A percentile compares a stretch with the other conserved stretches of the same genome.
phyloP scores from a whole-genome alignment of 2,329 filamentous ascomycete species.

The Pseudogymnoascus sp. region DNA sequence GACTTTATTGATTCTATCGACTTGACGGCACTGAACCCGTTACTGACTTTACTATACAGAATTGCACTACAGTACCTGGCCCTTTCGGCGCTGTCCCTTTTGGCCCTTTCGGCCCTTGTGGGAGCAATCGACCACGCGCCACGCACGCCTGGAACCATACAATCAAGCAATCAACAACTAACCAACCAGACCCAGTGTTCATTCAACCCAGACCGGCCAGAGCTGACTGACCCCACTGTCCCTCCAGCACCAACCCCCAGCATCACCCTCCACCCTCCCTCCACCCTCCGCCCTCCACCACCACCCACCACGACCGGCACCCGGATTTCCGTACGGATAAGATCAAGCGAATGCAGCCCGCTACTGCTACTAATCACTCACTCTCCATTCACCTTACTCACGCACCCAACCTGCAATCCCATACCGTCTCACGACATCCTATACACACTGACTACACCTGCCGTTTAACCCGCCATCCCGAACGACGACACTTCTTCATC shows the following conservation, averaged over 20 bases:
- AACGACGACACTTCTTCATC: neutral
- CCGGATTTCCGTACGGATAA: slow-evolving; percentile 7
- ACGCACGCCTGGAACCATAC: neutral
- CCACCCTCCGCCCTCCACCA: neutral
- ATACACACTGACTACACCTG: neutral
- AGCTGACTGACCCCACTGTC: neutral
- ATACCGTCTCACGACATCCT: slow-evolving; percentile 5
- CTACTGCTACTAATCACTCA: slow-evolving; percentile 2
- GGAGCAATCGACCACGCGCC: neutral
- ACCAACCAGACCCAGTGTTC: neutral
- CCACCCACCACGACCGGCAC: neutral
- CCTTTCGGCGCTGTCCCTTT: neutral
- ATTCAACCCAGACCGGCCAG: neutral
- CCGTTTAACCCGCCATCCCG: neutral
- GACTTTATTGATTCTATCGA: neutral
- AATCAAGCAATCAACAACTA: neutral
- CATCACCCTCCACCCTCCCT: too few species aligned
- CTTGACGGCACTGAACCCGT: neutral
- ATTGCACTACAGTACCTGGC: neutral
- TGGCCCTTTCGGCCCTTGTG: neutral
- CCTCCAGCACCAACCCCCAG: too few species aligned
- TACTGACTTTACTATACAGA: neutral
- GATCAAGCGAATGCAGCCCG: slow-evolving; percentile 3
- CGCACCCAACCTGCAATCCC: neutral
- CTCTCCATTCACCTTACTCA: neutral